Percentiles rank a stretch among this genome's conserved stretches.
phyloP scores from a whole-genome alignment of 2,329 filamentous ascomycete species.

The Microdochium trichocladiopsis region DNA sequence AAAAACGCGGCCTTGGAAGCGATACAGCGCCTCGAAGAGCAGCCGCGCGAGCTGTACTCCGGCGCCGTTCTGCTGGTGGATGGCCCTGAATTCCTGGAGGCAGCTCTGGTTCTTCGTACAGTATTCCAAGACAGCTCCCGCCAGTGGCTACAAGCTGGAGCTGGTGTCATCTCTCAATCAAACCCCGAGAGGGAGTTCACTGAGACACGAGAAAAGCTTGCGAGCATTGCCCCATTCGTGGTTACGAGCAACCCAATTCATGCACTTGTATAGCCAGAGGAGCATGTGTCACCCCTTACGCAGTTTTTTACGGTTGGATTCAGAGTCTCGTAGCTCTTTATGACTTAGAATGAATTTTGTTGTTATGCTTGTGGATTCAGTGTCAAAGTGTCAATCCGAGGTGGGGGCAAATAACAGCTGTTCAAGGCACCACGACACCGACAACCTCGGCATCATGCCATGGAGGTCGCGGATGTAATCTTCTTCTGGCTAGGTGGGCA shows the following conservation, averaged over 20 bases:
- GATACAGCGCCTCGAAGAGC: conserved; percentile 6
- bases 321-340: too few species aligned
- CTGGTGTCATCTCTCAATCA: conserved; percentile 8
- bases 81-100: conserved; percentile 5
- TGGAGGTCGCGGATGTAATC: too few species aligned
- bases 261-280: background rate
- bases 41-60: conserved; percentile 10
- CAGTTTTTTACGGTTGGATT: too few species aligned
- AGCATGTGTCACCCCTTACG: too few species aligned
- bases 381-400: too few species aligned
- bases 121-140: background rate
- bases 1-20: conserved; percentile 6
- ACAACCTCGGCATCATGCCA: too few species aligned
- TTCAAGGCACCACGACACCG: too few species aligned
- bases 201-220: conserved; percentile 10
- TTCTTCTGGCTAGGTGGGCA: too few species aligned
- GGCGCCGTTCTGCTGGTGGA: conserved; percentile 8
- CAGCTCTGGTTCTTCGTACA: conserved; percentile 6
- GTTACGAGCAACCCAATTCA: background rate
- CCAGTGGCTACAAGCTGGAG: conserved; percentile 4
- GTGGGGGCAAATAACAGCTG: too few species aligned
- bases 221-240: conserved; percentile 1
- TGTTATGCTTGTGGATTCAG: too few species aligned
- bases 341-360: too few species aligned
- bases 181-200: conserved; percentile 8